Evolutionary conservation across 2,329 filamentous ascomycete genomes (phyloP), one percentile per base, ranked within the genome.

Genomic region (Chrysoporthe deuterocubensis): DNA sequence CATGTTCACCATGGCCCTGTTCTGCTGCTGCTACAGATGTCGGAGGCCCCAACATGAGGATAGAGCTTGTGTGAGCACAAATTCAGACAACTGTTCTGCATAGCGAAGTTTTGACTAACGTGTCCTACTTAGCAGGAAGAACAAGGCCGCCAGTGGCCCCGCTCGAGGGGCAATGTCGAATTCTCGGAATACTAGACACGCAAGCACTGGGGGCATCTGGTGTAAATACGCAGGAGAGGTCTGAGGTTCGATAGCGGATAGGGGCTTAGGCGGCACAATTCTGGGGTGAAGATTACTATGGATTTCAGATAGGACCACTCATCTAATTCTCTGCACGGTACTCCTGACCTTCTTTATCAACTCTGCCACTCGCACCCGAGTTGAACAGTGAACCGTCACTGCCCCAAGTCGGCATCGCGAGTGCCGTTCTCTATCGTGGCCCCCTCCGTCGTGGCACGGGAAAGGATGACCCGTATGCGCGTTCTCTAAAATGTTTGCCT

Each of bases 11-110:
- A 2, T 26, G 2, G 21, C 58, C 34, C 26, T 69, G 16, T 48
- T 67, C 26, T 69, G 57, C 26, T 56, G 48, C 14, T 69, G 40
- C 32, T 64, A 37, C 64, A 48, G 67, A 11, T 66, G 64, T 8
- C 9, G 58, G 21, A 40, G 18, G 14, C 37, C 42, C 18, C 52
- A 42, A n/a, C 18, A 52, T 13, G 40, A 63, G 26, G 57, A 44
- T 9, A 13, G 11, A 26, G 67, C 26, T 6, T 9, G 18, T 54
- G 21, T 21, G 59, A 44, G 8, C 2, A 48, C 3, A 21, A 1
- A 1, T 18, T 9, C 18, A n/a, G 7, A n/a, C 1, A 18, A 2
- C 6, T 52, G 9, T 54, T 32, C 7, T 32, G 50, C 1, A 14
- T 14, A 26, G 14, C 26, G 4, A 3, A 9, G 7, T 3, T 5